phyloP scores from a whole-genome alignment of 202 grass and related monocot genomes.

The Bolboschoenoplectus hybrid region DNA sequence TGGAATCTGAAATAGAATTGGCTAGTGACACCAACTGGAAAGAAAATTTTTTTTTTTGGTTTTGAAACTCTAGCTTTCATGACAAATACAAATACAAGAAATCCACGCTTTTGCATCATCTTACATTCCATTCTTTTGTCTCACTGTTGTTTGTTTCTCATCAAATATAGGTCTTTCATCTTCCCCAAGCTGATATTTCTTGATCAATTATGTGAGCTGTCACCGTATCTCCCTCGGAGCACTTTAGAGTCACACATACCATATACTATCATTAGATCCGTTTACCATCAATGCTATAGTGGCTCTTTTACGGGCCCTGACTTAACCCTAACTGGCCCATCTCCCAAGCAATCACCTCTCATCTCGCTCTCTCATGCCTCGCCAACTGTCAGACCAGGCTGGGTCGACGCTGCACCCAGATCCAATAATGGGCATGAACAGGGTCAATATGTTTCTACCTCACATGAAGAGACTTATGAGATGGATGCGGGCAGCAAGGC shows the following conservation, averaged over 20 bases:
- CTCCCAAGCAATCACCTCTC: conserved; percentile 81
- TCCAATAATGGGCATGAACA: conserved; percentile 56
- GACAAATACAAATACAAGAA: neutral
- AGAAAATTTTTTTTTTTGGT: neutral
- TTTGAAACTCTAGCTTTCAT: neutral
- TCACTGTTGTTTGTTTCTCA: conserved; percentile 34
- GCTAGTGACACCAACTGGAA: neutral
- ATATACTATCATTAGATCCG: conserved; percentile 86
- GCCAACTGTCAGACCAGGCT: conserved; percentile 54
- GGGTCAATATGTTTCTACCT: conserved; percentile 55
- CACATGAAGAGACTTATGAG: conserved; percentile 62
- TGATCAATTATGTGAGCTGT: conserved; percentile 84
- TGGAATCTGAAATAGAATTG: conserved; percentile 30
- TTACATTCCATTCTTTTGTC: neutral
- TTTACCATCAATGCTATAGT: conserved; percentile 80
- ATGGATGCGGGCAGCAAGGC: conserved; percentile 37
- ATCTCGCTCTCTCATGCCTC: conserved; percentile 82
- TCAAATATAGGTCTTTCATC: conserved; percentile 59
- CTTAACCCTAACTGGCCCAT: conserved; percentile 50
- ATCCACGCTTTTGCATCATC: neutral
- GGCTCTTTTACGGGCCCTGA: conserved; percentile 56
- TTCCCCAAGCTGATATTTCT: conserved; percentile 95
- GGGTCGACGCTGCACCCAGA: conserved; percentile 57
- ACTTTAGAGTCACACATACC: conserved; percentile 94
- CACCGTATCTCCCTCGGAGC: conserved; percentile 86